These are phyloP conservation scores for Zasmidium citrigriseum DNA, from an alignment of 2,329 filamentous ascomycete genomes.

Conservation along the genomic window DNA sequence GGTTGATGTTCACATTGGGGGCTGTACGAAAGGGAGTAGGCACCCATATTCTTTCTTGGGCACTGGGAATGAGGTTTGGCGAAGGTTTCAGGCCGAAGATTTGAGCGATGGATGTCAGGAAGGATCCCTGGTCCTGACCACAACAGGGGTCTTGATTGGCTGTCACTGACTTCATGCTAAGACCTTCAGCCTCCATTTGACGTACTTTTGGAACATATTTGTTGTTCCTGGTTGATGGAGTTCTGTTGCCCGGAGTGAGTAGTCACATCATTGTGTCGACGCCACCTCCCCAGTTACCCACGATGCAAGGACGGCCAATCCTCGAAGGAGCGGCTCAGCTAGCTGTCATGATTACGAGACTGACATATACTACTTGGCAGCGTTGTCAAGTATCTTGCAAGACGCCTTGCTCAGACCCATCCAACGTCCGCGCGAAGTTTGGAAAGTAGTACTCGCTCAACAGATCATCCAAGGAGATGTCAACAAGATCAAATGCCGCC, in stretches of 20 bases:
- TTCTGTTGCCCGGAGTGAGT: too few species aligned
- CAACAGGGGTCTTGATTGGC: neutral
- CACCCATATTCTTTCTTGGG: neutral
- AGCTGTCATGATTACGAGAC: too few species aligned
- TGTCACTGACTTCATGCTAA: neutral
- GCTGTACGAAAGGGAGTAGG: neutral
- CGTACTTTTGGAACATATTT: too few species aligned
- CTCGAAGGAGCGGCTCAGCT: too few species aligned
- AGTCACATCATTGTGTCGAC: too few species aligned
- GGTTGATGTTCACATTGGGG: neutral
- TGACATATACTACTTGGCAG: too few species aligned
- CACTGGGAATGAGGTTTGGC: neutral
- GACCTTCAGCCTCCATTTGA: too few species aligned
- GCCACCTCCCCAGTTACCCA: too few species aligned
- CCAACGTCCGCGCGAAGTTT: neutral
- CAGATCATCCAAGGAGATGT: neutral
- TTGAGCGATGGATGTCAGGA: neutral
- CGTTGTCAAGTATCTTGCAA: too few species aligned
- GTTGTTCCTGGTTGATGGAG: too few species aligned
- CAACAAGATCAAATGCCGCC: neutral
- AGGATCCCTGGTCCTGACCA: neutral
- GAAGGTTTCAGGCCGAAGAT: neutral
- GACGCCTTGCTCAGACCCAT: neutral
- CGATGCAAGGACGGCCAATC: too few species aligned
- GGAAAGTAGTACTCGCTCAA: neutral